A percentile compares a stretch with the other conserved stretches of the same genome.
These are phyloP conservation scores for Penicillium cosmopolitanum DNA, from an alignment of 495 filamentous ascomycete species.

Conservation along the genomic window DNA sequence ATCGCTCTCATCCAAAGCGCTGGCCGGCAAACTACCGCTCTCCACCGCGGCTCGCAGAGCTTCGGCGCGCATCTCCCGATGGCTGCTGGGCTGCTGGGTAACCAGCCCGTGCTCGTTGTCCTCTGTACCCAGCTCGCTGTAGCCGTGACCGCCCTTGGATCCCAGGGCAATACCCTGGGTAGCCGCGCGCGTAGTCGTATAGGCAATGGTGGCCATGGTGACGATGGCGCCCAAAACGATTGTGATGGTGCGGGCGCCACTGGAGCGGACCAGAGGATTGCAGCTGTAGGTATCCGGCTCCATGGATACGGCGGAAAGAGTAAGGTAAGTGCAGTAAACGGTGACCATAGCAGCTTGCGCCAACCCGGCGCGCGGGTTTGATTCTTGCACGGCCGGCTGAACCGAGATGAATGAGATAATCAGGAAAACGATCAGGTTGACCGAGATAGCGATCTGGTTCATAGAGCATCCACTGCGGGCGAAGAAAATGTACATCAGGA, in stretches of 20 bases:
- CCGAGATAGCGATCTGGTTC: conserved; percentile 82
- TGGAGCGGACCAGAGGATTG: conserved; percentile 89
- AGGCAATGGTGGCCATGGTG: conserved; percentile 96
- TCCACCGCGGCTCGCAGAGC: conserved; percentile 91
- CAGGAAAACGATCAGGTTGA: conserved; percentile 86
- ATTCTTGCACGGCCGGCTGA: conserved; percentile 87
- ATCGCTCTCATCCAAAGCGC: conserved; percentile 81
- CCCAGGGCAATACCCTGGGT: conserved; percentile 90
- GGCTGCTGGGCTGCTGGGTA: conserved; percentile 78
- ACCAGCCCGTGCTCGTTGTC: conserved; percentile 84
- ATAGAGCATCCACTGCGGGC: conserved; percentile 80
- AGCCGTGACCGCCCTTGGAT: conserved; percentile 61
- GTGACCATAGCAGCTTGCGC: conserved; percentile 98
- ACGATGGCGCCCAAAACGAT: conserved; percentile 90
- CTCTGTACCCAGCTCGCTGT: conserved; percentile 64
- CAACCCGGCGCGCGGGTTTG: conserved; percentile 89
- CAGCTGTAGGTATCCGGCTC: conserved; percentile 94
- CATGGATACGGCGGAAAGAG: conserved; percentile 98
- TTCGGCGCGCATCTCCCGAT: conserved; percentile 89
- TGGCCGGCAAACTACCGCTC: conserved; percentile 86
- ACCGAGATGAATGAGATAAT: conserved; percentile 82
- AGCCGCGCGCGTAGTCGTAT: conserved; percentile 94
- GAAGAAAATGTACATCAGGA: conserved; percentile 98
- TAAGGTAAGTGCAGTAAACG: conserved; percentile 97
- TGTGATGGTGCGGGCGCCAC: conserved; percentile 86